phyloP scores from a whole-genome alignment of 2,329 filamentous ascomycete genomes.

The Penicillium sp. region DNA sequence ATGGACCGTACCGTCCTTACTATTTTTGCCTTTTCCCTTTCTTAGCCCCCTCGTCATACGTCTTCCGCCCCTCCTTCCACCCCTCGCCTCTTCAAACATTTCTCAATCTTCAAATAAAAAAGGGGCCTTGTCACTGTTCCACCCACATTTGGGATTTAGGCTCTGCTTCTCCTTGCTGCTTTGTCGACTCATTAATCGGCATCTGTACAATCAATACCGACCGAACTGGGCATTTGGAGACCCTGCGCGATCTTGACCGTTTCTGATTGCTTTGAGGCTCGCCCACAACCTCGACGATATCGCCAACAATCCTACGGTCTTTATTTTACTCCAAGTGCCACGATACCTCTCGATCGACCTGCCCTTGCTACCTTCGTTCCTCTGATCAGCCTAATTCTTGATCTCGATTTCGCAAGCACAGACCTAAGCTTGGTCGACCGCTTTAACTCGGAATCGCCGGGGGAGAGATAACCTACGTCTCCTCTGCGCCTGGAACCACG shows the following conservation, averaged over 20 bases:
- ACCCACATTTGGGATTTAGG: neutral
- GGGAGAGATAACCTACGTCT: neutral
- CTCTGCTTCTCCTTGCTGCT: neutral
- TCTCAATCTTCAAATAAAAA: slow-evolving; percentile 13
- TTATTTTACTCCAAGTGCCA: neutral
- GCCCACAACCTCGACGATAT: neutral
- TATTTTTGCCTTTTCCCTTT: slow-evolving; percentile 23
- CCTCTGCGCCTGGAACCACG: neutral
- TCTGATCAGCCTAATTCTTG: neutral
- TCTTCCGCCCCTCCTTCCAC: slow-evolving; percentile 24
- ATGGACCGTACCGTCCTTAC: slow-evolving; percentile 25
- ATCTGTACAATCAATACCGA: neutral
- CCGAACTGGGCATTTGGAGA: neutral
- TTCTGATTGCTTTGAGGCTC: slow-evolving; percentile 19
- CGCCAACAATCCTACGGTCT: neutral
- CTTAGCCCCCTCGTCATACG: slow-evolving; percentile 25
- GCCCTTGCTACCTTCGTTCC: neutral
- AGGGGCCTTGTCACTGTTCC: slow-evolving; percentile 1
- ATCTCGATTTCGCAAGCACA: neutral
- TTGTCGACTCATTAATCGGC: neutral
- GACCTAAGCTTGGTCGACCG: neutral
- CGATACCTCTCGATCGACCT: neutral
- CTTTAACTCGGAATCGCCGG: neutral
- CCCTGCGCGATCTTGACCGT: neutral
- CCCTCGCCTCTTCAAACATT: slow-evolving; percentile 25